Base-by-base conservation (phyloP, 768 basidiomycete genomes). In the Sarcodon sp. region DNA sequence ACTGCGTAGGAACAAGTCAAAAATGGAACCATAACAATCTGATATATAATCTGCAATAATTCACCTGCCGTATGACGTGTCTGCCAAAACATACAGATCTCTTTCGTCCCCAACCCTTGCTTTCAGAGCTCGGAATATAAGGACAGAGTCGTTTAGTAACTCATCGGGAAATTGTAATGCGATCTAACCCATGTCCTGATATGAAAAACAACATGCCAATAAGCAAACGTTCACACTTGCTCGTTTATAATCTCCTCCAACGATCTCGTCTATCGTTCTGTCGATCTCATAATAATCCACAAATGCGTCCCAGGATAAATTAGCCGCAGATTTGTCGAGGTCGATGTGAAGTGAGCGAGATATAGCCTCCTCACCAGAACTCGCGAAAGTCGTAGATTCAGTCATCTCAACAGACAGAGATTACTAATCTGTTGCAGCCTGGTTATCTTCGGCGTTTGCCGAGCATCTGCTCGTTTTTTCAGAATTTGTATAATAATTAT, bases 151-250 rank as follows among this genome's bases (percentile, higher is more conserved):
- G 32, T 77, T 77, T 10, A 99, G 65, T 16, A 97, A 76, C 60
- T 94, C 88, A 61, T 99, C 96, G 0, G 96, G 94, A 55, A 98
- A 97, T 63, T 98, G 96, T 9, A 99, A 73, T 0, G 89, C 89
- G 45, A 92, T 76, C 84, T 91, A 11, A 13, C 34, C 38, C 34
- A 21, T 27, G 8, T 31, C 16, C 18, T 27, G 45, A 31, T 11
- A 33, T 54, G 33, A 43, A 21, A n/a, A 51, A 11, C 27, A 36
- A 3, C 39, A 27, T 16, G 38, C 35, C 6, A n/a, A 7, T 46
- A 34, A 33, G n/a, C 39, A 47, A 4, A 9, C 9, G 33, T 45
- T 18, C 46, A 47, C 32, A 41, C 78, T 49, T 51, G 90, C 89
- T 56, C 85, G 71, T 62, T 81, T 82, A 65, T 79, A 90, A 51